Base-by-base conservation (phyloP, 1,284 basidiomycete genomes). In the Albatrellus sp. region DNA sequence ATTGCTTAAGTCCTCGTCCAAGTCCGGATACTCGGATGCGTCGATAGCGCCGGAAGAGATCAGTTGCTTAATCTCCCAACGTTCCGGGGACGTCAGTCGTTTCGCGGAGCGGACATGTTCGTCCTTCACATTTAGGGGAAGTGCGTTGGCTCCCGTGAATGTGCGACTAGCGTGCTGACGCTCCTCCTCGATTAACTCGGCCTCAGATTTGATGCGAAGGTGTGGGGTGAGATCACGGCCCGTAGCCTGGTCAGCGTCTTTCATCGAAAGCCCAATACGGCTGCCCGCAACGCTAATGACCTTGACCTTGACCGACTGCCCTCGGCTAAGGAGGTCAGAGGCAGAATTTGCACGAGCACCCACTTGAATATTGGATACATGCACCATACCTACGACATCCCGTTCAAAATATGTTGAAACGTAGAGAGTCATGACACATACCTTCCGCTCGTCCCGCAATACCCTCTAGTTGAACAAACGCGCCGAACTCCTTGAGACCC, bases 41-140 rank as follows among this genome's bases (percentile, higher is more conserved):
- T 85, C 82, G 39, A 97, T 78, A 5, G 83, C 88, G 40, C 96
- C 96, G 35, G 91, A 96, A 0, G 96, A 90, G 50, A 98, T 97
- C 48, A 98, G 77, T 62, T 98, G 96, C 62, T 98, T 97, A 62
- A 98, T 90, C 67, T 99, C 96, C 90, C 94, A 99, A 17, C 96
- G 79, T 62, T 99, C 96, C 0, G 96, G 96, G 20, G 90, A 93
- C 1, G 94, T 94, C 46, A 98, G 67, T 13, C 96, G 79, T 60
- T 94, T 94, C 1, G 90, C 90, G 13, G 85, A 87, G 17, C 85
- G 72, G 13, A 77, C 70, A 14, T 65, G 55, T 62, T 75, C 72
- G 42, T 74, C 73, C 46, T 67, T 67, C 13, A 72, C 67, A 37
- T 71, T 71, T 37, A 80, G 68, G 42, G 75, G 86, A 46, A 81